phyloP scores from a whole-genome alignment of 208 protist species.

The Acanthamoeba royreba region DNA sequence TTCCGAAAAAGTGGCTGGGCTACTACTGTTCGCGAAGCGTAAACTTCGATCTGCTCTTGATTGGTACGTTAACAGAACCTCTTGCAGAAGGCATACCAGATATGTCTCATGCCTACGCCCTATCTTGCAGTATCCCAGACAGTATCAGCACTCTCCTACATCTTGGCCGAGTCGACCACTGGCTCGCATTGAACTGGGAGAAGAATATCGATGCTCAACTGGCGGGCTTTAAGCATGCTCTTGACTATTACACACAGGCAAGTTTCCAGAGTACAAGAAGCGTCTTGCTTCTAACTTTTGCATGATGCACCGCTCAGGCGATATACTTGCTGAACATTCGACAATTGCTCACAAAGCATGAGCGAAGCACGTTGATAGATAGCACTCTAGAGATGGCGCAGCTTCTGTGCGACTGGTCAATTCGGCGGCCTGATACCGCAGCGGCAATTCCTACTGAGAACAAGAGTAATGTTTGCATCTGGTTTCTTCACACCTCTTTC shows the following conservation, averaged over 20 bases:
- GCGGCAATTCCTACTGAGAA: too few relatives aligned
- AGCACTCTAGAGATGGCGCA: neutral
- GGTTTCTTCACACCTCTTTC: neutral
- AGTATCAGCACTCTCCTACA: neutral
- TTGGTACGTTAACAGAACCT: neutral
- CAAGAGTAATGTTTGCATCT: neutral
- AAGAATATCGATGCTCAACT: neutral
- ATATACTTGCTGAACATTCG: neutral
- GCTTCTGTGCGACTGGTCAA: neutral
- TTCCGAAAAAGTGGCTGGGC: neutral
- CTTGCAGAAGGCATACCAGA: too few relatives aligned
- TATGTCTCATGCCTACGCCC: neutral
- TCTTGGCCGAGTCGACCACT: neutral
- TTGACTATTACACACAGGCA: neutral
- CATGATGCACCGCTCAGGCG: neutral
- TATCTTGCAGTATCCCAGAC: constrained; percentile 24
- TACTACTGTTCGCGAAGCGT: neutral
- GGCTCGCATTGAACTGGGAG: neutral
- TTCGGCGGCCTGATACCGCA: too few relatives aligned
- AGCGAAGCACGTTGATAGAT: neutral
- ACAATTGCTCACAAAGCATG: neutral
- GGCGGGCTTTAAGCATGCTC: neutral
- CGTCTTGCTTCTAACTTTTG: neutral
- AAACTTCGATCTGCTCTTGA: neutral
- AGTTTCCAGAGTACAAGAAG: neutral